Evolutionary conservation across 140 eudicot genomes (phyloP).

Genomic region (Stevia rebaudiana): DNA sequence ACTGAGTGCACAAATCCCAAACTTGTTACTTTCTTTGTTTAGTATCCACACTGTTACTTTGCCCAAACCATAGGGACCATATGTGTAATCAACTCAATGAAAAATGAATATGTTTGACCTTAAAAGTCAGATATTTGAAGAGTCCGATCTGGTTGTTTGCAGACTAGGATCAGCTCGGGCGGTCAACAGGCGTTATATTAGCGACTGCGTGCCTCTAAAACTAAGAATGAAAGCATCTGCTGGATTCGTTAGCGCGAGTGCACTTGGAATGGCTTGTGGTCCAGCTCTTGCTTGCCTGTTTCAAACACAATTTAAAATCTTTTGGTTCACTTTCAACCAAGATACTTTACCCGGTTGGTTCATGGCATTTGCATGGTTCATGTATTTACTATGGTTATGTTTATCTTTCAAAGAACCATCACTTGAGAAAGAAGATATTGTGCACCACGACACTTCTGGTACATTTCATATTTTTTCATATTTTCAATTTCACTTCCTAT

Average conservation of each 20-base stretch:
- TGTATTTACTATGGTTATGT: constrained; percentile 67
- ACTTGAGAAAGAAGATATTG: constrained; percentile 30
- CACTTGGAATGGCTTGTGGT: constrained; percentile 98
- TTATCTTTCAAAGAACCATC: constrained; percentile 73
- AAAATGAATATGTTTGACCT: neutral
- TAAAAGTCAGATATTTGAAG: constrained; percentile 4
- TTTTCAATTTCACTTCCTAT: constrained; percentile 2
- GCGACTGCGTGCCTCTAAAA: constrained; percentile 80
- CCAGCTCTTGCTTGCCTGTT: constrained; percentile 87
- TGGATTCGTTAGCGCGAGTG: constrained; percentile 91
- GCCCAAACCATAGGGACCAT: no score
- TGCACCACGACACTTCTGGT: constrained; percentile 45
- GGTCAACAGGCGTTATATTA: constrained; percentile 88
- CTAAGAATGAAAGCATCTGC: constrained; percentile 95
- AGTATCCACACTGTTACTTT: no score
- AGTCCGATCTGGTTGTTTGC: constrained; percentile 10
- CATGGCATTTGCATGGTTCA: constrained; percentile 83
- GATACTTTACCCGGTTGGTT: constrained; percentile 96
- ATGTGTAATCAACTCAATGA: no score
- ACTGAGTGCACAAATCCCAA: no score
- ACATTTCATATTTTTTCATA: constrained; percentile 10
- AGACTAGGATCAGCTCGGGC: constrained; percentile 98
- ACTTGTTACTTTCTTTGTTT: no score
- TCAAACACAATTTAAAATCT: constrained; percentile 54
- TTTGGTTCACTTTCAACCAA: constrained; percentile 58